Percentiles rank a stretch among this genome's conserved stretches.
phyloP scores from a whole-genome alignment of 2,329 filamentous ascomycete genomes.

The Scytalidium lignicola region DNA sequence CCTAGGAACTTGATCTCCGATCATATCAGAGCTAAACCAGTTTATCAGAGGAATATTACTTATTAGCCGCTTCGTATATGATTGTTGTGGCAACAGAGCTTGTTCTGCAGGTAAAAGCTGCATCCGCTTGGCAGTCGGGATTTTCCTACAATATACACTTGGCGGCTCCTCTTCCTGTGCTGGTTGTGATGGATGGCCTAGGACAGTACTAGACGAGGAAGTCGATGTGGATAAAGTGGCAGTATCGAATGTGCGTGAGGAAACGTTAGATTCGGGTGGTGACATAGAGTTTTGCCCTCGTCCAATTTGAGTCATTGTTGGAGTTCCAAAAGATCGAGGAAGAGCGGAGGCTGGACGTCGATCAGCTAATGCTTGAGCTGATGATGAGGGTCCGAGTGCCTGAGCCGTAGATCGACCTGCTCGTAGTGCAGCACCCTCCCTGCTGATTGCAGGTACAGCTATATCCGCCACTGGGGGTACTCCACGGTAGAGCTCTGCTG shows the following conservation, averaged over 20 bases:
- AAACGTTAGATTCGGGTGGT: conserved; percentile 23
- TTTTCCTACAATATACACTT: conserved; percentile 51
- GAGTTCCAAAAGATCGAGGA: conserved; percentile 21
- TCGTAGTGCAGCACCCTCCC: conserved; percentile 4
- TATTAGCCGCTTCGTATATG: conserved; percentile 57
- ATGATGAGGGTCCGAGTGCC: conserved; percentile 8
- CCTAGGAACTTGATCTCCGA: conserved; percentile 69
- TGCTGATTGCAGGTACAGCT: conserved; percentile 41
- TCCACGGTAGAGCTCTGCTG: conserved; percentile 65
- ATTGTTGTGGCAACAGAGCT: conserved; percentile 65
- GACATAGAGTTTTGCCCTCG: conserved; percentile 22
- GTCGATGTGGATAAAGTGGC: conserved; percentile 38
- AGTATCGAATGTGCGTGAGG: conserved; percentile 55
- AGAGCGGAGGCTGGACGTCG: conserved; percentile 14
- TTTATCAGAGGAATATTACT: conserved; percentile 63
- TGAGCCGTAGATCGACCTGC: conserved; percentile 6
- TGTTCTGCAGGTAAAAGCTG: conserved; percentile 64
- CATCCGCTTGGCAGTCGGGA: conserved; percentile 61
- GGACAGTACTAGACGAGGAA: conserved; percentile 23
- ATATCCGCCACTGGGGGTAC: conserved; percentile 60
- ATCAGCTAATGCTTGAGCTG: conserved; percentile 5
- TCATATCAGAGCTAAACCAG: conserved; percentile 67
- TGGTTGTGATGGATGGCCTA: conserved; percentile 21
- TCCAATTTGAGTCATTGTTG: conserved; percentile 21
- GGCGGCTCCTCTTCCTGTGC: conserved; percentile 26